Percentiles rank a stretch among this genome's conserved stretches.
Evolutionary conservation across 1,284 basidiomycete species (phyloP).

Genomic region (Paramarasmius palmivorus): DNA sequence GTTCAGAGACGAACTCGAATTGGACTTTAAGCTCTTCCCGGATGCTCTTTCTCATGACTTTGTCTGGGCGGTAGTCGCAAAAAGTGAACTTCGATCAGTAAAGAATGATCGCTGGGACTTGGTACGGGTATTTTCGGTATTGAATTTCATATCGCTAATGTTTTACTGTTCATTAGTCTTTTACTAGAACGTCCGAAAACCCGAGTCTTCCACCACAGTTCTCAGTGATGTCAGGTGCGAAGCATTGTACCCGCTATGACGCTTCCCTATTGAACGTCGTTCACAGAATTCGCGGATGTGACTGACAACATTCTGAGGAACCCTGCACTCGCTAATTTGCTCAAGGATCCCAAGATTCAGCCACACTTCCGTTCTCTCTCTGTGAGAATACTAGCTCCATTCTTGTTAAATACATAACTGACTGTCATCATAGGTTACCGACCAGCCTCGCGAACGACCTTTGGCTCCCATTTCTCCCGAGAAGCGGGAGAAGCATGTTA

Average conservation of each 20-base stretch:
- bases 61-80: constrained; percentile 83
- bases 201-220: constrained; percentile 56
- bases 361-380: constrained; percentile 80
- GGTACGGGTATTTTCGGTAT: constrained; percentile 45
- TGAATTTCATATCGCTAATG: neutral
- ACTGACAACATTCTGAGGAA: constrained; percentile 79
- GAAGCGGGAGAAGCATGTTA: constrained; percentile 68
- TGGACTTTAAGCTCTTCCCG: constrained; percentile 75
- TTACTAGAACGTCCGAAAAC: constrained; percentile 77
- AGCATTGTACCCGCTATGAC: constrained; percentile 6
- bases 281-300: constrained; percentile 73
- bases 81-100: constrained; percentile 71
- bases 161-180: constrained; percentile 50
- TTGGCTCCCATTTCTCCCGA: constrained; percentile 43
- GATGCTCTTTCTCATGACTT: constrained; percentile 60
- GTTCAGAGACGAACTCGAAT: constrained; percentile 65
- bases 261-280: constrained; percentile 6
- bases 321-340: constrained; percentile 54
- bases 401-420: neutral
- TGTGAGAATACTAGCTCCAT: constrained; percentile 29
- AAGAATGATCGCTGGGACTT: constrained; percentile 82
- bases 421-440: constrained; percentile 60
- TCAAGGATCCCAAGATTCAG: constrained; percentile 65
- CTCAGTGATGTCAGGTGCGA: constrained; percentile 71
- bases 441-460: constrained; percentile 79